A percentile compares a stretch with the other conserved stretches of the same genome.
Evolutionary conservation across 2,329 filamentous ascomycete genomes (phyloP).

Genomic region (Beauveria asiatica): DNA sequence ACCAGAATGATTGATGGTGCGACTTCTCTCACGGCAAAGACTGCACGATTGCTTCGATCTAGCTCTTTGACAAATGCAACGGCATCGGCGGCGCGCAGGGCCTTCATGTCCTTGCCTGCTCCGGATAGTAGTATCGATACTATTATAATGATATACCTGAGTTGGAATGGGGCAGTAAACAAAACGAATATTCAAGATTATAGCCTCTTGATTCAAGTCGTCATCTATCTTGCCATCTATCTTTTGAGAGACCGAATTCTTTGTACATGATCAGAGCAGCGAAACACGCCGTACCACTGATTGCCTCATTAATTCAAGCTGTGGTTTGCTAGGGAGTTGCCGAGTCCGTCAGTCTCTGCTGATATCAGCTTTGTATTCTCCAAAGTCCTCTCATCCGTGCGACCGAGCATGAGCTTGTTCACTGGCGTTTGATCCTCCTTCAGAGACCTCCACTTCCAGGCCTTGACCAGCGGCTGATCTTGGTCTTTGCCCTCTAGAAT

Average conservation of each 20-base stretch:
- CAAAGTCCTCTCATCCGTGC: background rate
- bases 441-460: conserved; percentile 17
- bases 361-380: background rate
- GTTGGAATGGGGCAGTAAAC: too few species aligned
- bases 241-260: too few species aligned
- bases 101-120: background rate
- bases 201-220: too few species aligned
- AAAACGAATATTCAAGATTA: too few species aligned
- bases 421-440: background rate
- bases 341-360: background rate
- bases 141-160: too few species aligned
- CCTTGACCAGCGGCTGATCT: conserved; percentile 19
- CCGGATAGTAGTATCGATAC: background rate
- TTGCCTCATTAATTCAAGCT: background rate
- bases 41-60: background rate
- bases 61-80: background rate
- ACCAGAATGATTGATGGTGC: background rate
- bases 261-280: too few species aligned
- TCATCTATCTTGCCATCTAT: too few species aligned
- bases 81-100: background rate
- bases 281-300: too few species aligned
- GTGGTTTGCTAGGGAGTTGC: background rate
- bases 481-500: conserved; percentile 32
- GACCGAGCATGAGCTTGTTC: conserved; percentile 3
- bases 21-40: background rate